Evolutionary conservation across 805 yeast species (phyloP).

Genomic region (Schwanniomyces pseudopolymorphus): DNA sequence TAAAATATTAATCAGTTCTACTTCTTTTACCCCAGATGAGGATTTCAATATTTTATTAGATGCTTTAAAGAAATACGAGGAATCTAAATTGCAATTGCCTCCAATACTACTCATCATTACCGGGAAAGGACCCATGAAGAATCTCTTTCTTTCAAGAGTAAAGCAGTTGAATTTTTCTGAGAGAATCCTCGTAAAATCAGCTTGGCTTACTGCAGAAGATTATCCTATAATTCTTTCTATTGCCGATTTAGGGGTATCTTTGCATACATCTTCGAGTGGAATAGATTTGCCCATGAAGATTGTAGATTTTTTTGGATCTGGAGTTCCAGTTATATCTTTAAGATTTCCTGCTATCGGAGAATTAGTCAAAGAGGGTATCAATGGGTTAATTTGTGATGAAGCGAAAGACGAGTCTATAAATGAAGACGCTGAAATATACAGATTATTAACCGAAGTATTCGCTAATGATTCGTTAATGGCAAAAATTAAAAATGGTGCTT

Average conservation of each 20-base stretch:
- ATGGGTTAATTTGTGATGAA: slow-evolving; percentile 57
- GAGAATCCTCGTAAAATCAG: slow-evolving; percentile 57
- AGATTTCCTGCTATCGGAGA: slow-evolving; percentile 77
- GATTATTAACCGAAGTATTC: slow-evolving; percentile 25
- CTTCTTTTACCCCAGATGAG: slow-evolving; percentile 96
- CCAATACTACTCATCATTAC: slow-evolving; percentile 77
- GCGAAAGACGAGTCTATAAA: slow-evolving; percentile 9
- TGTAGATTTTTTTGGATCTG: slow-evolving; percentile 94
- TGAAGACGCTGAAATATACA: slow-evolving; percentile 23
- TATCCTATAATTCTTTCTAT: slow-evolving; percentile 73
- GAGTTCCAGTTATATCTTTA: slow-evolving; percentile 84
- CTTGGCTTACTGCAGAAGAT: slow-evolving; percentile 77
- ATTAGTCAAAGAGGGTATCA: slow-evolving; percentile 62
- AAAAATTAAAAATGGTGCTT: slow-evolving; percentile 64
- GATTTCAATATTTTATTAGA: slow-evolving; percentile 70
- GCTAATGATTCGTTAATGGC: slow-evolving; percentile 30
- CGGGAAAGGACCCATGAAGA: slow-evolving; percentile 88
- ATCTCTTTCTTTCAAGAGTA: slow-evolving; percentile 50
- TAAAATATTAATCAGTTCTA: slow-evolving; percentile 77
- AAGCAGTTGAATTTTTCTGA: slow-evolving; percentile 41
- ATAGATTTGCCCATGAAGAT: slow-evolving; percentile 96
- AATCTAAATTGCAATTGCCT: slow-evolving; percentile 29
- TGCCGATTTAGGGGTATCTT: slow-evolving; percentile 86
- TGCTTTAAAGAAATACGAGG: slow-evolving; percentile 64
- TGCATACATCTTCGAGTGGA: slow-evolving; percentile 91